A percentile compares a stretch with the other conserved stretches of the same genome.
These are phyloP conservation scores for Olyra latifolia DNA, from an alignment of 176 grass and related monocot genomes.

Conservation along the genomic window DNA sequence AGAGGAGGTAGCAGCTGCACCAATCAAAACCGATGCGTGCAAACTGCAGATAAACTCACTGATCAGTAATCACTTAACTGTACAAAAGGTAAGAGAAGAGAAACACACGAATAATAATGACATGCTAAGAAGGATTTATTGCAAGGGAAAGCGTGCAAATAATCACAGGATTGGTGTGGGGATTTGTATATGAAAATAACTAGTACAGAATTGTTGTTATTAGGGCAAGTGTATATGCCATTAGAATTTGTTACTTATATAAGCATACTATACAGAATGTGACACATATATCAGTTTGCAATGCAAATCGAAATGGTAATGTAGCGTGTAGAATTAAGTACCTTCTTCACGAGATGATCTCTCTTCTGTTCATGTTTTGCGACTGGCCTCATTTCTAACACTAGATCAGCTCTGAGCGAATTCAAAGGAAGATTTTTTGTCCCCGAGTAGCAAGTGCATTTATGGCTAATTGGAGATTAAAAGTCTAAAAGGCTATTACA, in stretches of 20 bases:
- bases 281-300: conserved; percentile 9
- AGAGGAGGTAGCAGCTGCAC: conserved; percentile 38
- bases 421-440: neutral
- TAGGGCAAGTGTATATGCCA: conserved; percentile 20
- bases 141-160: neutral
- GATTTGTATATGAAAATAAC: conserved; percentile 1
- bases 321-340: neutral
- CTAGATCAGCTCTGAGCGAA: neutral
- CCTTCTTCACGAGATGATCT: neutral
- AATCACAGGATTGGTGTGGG: neutral
- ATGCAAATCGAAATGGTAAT: neutral
- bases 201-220: neutral
- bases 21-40: neutral
- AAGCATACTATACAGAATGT: neutral
- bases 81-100: neutral
- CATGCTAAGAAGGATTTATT: neutral
- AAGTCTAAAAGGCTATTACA: neutral
- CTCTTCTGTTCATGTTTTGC: neutral
- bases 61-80: conserved; percentile 4
- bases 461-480: neutral
- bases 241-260: neutral
- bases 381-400: neutral
- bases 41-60: conserved; percentile 5
- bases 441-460: neutral
- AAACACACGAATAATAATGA: neutral